Conservation (phyloP, 805 yeast genomes). For the Wickerhamiella parazyma region DNA sequence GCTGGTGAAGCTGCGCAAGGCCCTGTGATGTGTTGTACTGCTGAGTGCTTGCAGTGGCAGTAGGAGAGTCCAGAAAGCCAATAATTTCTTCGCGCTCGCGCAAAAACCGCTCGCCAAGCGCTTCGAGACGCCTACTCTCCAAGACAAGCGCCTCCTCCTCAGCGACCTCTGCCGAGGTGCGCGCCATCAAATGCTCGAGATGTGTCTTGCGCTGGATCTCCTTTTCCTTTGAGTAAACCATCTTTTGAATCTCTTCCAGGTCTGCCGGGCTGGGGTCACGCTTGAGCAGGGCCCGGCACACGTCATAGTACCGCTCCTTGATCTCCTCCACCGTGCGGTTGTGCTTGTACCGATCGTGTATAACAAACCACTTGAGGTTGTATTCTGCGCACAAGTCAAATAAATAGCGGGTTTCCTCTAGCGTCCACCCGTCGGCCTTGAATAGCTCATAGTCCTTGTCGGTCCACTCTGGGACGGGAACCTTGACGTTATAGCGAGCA, state of each 20-base stretch:
- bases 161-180: slow-evolving; percentile 94
- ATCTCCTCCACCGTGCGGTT: slow-evolving; percentile 58
- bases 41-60: slow-evolving; percentile 51
- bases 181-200: slow-evolving; percentile 54
- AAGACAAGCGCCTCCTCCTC: slow-evolving; percentile 91
- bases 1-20: slow-evolving; percentile 68
- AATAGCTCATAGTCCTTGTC: slow-evolving; percentile 46
- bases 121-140: slow-evolving; percentile 84
- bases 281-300: slow-evolving; percentile 43
- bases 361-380: slow-evolving; percentile 59
- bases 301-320: slow-evolving; percentile 65
- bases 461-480: slow-evolving; percentile 57
- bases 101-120: slow-evolving; percentile 80
- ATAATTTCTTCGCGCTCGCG: slow-evolving; percentile 68
- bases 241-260: slow-evolving; percentile 44
- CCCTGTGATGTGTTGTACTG: slow-evolving; percentile 81
- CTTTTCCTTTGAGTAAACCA: slow-evolving; percentile 54
- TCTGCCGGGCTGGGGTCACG: slow-evolving; percentile 32
- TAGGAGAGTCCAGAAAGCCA: slow-evolving; percentile 72
- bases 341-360: slow-evolving; percentile 44
- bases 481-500: slow-evolving; percentile 55
- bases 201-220: slow-evolving; percentile 75
- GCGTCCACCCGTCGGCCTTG: slow-evolving; percentile 48
- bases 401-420: slow-evolving; percentile 64
- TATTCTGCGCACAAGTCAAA: slow-evolving; percentile 44